phyloP scores from a whole-genome alignment of 345 rosid genomes.

The Salix udensis region DNA sequence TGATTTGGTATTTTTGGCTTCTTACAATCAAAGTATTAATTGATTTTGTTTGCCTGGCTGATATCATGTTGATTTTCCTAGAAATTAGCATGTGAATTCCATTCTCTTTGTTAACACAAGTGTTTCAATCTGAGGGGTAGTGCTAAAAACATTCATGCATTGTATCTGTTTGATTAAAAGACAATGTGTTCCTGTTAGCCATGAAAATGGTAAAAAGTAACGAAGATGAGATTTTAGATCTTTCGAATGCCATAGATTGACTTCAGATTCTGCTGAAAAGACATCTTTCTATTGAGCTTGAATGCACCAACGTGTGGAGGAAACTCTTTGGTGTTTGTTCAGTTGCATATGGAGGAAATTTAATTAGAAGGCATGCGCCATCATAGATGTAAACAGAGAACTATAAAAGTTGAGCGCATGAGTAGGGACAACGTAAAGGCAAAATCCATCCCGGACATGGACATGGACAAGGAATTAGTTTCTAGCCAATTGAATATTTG shows the following conservation, averaged over 20 bases:
- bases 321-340: neutral
- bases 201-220: neutral
- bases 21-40: too few relatives aligned
- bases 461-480: too few relatives aligned
- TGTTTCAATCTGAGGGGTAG: neutral
- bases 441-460: too few relatives aligned
- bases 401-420: neutral
- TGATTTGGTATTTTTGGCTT: too few relatives aligned
- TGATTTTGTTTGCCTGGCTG: too few relatives aligned
- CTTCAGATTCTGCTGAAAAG: neutral
- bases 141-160: neutral
- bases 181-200: neutral
- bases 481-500: too few relatives aligned
- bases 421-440: neutral
- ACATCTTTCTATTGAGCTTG: neutral
- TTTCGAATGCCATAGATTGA: neutral
- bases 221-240: neutral
- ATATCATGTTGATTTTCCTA: too few relatives aligned
- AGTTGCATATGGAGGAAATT: neutral
- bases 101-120: neutral
- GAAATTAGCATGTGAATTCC: neutral
- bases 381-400: neutral
- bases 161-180: neutral
- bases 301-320: neutral
- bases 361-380: neutral